Percentiles rank a stretch among this genome's conserved stretches.
Evolutionary conservation across 225 moss, liverwort and hornwort species (phyloP).

Genomic region (Anthoceros angustus): DNA sequence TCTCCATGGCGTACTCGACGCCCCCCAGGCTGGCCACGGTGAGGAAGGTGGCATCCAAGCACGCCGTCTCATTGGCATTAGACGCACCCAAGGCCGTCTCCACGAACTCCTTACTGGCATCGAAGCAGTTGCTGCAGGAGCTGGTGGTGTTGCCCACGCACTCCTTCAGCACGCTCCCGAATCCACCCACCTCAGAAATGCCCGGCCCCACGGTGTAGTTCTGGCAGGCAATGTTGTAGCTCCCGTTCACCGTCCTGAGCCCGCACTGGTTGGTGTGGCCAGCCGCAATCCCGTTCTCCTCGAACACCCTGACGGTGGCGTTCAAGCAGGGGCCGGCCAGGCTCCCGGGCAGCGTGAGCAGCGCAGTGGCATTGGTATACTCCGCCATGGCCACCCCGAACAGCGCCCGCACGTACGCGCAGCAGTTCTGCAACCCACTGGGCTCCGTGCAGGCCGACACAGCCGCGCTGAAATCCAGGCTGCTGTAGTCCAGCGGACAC

Average conservation of each 20-base stretch:
- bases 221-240: slow-evolving; percentile 3
- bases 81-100: slow-evolving; percentile 10
- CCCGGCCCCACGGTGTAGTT: background rate
- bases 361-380: slow-evolving; percentile 20
- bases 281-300: slow-evolving; percentile 14
- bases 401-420: slow-evolving; percentile 29
- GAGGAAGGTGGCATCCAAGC: slow-evolving; percentile 18
- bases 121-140: slow-evolving; percentile 21
- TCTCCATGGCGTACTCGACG: slow-evolving; percentile 23
- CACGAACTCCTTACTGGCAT: slow-evolving; percentile 15
- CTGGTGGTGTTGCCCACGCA: background rate
- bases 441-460: slow-evolving; percentile 23
- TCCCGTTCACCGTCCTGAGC: slow-evolving; percentile 17
- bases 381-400: slow-evolving; percentile 32
- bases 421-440: slow-evolving; percentile 24
- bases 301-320: slow-evolving; percentile 12
- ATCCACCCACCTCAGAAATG: background rate
- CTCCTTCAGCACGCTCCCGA: background rate
- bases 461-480: slow-evolving; percentile 23
- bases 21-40: slow-evolving; percentile 28
- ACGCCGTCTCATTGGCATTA: slow-evolving; percentile 20
- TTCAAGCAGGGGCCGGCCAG: slow-evolving; percentile 17
- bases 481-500: slow-evolving; percentile 29
- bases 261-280: slow-evolving; percentile 23
- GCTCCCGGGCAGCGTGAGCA: slow-evolving; percentile 18